A percentile compares a stretch with the other conserved stretches of the same genome.
Conservation (phyloP, 768 basidiomycete genomes). For the Cyclocybe cylindracea region DNA sequence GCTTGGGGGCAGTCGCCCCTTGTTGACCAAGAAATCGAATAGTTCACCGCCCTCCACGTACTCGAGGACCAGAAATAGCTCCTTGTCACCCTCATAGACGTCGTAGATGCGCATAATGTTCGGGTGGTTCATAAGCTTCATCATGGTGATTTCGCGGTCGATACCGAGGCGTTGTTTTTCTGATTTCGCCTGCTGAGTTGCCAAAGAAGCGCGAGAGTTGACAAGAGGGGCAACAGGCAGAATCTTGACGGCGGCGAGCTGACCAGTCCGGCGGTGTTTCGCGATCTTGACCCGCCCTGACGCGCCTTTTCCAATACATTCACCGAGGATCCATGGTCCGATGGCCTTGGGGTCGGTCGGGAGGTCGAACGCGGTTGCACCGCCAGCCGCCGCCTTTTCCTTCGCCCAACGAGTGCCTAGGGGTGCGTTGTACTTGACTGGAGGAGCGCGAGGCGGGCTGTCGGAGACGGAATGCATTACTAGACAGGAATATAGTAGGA, state of each 20-base stretch:
- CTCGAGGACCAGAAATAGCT: slow-evolving; percentile 91
- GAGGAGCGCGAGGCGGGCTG: slow-evolving; percentile 69
- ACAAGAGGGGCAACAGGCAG: slow-evolving; percentile 81
- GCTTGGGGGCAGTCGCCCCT: slow-evolving; percentile 73
- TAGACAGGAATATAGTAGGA: slow-evolving; percentile 23
- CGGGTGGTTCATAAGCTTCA: slow-evolving; percentile 99
- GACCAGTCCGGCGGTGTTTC: slow-evolving; percentile 79
- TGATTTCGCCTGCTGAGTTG: slow-evolving; percentile 66
- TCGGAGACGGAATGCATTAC: slow-evolving; percentile 42
- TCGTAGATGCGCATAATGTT: slow-evolving; percentile 96
- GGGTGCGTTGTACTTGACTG: slow-evolving; percentile 69
- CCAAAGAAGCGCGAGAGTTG: slow-evolving; percentile 68
- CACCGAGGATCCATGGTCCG: slow-evolving; percentile 92
- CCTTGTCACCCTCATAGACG: slow-evolving; percentile 90
- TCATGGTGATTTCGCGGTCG: slow-evolving; percentile 95
- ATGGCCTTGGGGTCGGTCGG: slow-evolving; percentile 84
- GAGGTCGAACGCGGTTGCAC: slow-evolving; percentile 71
- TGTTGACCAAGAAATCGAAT: slow-evolving; percentile 93
- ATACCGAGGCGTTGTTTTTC: slow-evolving; percentile 86
- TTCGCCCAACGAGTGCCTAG: slow-evolving; percentile 85
- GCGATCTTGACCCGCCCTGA: slow-evolving; percentile 95
- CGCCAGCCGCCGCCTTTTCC: slow-evolving; percentile 82
- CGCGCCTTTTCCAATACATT: slow-evolving; percentile 92
- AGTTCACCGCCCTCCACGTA: slow-evolving; percentile 96
- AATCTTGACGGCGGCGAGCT: slow-evolving; percentile 96